Evolutionary conservation across 2,329 filamentous ascomycete species (phyloP).

Genomic region (Ophiostoma piceae): DNA sequence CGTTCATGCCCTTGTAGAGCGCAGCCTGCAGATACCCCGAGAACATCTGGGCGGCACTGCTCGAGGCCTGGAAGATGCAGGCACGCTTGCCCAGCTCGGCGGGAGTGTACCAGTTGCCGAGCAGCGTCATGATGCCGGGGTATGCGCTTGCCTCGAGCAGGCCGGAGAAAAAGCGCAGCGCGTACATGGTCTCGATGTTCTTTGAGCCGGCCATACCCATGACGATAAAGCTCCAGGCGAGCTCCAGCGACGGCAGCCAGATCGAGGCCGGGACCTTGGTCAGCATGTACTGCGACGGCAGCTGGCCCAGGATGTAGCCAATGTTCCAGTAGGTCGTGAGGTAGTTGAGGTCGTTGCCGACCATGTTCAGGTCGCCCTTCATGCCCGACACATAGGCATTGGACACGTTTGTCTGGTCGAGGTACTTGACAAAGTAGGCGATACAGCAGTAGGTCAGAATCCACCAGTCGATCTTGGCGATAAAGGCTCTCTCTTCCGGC

Average conservation of each 20-base stretch:
- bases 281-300: conserved; percentile 35
- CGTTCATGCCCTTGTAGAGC: conserved; percentile 36
- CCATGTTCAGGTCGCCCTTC: conserved; percentile 49
- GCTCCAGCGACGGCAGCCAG: conserved; percentile 39
- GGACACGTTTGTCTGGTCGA: conserved; percentile 35
- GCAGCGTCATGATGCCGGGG: conserved; percentile 38
- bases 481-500: conserved; percentile 33
- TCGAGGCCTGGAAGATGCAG: conserved; percentile 39
- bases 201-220: conserved; percentile 33
- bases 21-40: conserved; percentile 37
- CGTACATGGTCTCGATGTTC: conserved; percentile 46
- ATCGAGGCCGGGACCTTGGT: conserved; percentile 44
- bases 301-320: conserved; percentile 51
- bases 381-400: conserved; percentile 41
- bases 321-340: conserved; percentile 51
- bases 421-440: conserved; percentile 39
- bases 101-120: conserved; percentile 41
- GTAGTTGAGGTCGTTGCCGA: conserved; percentile 48
- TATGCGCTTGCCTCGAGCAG: conserved; percentile 44
- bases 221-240: conserved; percentile 38
- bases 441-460: conserved; percentile 37
- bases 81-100: conserved; percentile 38
- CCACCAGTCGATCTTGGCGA: conserved; percentile 36
- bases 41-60: conserved; percentile 38
- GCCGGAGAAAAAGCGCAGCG: conserved; percentile 44